Base-by-base conservation (phyloP, 2,329 filamentous ascomycete species). In the Neodidymelliopsis sp. region DNA sequence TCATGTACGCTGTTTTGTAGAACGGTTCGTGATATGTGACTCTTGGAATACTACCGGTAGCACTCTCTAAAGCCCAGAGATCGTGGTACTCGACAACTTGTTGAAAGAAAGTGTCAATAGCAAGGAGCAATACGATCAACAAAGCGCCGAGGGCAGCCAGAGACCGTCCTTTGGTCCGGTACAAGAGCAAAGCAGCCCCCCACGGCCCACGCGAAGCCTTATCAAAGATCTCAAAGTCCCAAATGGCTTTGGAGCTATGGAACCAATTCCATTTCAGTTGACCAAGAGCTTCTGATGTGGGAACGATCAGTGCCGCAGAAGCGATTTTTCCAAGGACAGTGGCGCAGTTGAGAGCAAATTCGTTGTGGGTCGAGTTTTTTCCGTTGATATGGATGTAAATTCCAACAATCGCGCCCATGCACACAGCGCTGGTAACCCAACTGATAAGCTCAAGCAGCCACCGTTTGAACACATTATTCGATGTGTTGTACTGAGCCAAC, bases 261-360 rank as follows among this genome's bases (percentile, higher is more conserved):
- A 59, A 58, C 69, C 67, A 70, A 2, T 37, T 57, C 67, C 69
- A 71, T 27, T 71, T 71, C 9, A 69, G 36, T 27, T 72, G 67
- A 0, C 67, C 67, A 1, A 71, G 45, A 1, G 65, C 65, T 36
- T 71, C 65, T 0, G 63, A 60, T 10, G 56, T 57, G 0, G 65
- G 68, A 4, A 70, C 8, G 16, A 68, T 49, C 0, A 68, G 49
- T 1, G 66, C 57, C n/a, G 55, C 66, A 1, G 63, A 65, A 0
- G 61, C 65, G 0, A 71, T 29, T 15, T 59, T 67, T 0, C 62
- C 60, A 0, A 70, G 48, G 0, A 66, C 31, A 1, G 62, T 56
- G 24, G 62, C 57, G n/a, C 54, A 48, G 0, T 54, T 62, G 1
- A 64, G 43, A 8, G 46, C 62, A 20, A 70, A 49, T 0, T 67